These are phyloP conservation scores for Pholiota adiposa DNA, from an alignment of 1,284 basidiomycete genomes.

Conservation along the genomic window DNA sequence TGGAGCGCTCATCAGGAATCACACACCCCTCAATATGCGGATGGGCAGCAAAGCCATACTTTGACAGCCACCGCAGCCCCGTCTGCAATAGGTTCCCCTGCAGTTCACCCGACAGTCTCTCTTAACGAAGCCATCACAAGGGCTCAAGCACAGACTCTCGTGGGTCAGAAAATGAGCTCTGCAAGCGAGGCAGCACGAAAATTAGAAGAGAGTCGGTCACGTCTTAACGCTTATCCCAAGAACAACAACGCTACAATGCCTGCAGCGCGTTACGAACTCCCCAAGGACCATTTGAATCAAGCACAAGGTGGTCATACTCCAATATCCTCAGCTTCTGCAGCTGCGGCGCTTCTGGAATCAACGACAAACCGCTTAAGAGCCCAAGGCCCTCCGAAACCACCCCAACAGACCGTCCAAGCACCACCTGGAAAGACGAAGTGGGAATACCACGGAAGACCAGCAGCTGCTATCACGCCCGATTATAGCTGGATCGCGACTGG, in stretches of 20 bases:
- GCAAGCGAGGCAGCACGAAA: slow-evolving; percentile 32
- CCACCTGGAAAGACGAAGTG: slow-evolving; percentile 22
- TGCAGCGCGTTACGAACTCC: slow-evolving; percentile 17
- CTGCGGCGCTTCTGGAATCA: slow-evolving; percentile 23
- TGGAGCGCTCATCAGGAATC: slow-evolving; percentile 17
- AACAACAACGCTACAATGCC: slow-evolving; percentile 7
- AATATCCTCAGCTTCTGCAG: slow-evolving; percentile 28
- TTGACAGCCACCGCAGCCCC: slow-evolving; percentile 27
- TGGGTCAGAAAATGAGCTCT: slow-evolving; percentile 24
- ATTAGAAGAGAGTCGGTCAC: slow-evolving; percentile 23
- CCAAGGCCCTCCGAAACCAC: slow-evolving; percentile 6
- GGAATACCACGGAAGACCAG: slow-evolving; percentile 19
- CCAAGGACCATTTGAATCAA: slow-evolving; percentile 12
- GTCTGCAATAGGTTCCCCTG: slow-evolving; percentile 26
- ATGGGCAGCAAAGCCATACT: slow-evolving; percentile 20
- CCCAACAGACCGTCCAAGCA: slow-evolving; percentile 10
- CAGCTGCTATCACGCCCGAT: slow-evolving; percentile 23
- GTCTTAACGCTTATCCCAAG: slow-evolving; percentile 14
- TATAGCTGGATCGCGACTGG: slow-evolving; percentile 28
- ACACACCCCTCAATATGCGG: slow-evolving; percentile 17
- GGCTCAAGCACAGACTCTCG: slow-evolving; percentile 22
- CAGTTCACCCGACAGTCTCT: slow-evolving; percentile 19
- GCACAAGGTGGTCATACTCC: slow-evolving; percentile 16
- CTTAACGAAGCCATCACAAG: slow-evolving; percentile 25
- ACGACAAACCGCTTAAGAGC: slow-evolving; percentile 12